Conservation (phyloP, 768 basidiomycete genomes). For the Gloeostereum incarnatum region DNA sequence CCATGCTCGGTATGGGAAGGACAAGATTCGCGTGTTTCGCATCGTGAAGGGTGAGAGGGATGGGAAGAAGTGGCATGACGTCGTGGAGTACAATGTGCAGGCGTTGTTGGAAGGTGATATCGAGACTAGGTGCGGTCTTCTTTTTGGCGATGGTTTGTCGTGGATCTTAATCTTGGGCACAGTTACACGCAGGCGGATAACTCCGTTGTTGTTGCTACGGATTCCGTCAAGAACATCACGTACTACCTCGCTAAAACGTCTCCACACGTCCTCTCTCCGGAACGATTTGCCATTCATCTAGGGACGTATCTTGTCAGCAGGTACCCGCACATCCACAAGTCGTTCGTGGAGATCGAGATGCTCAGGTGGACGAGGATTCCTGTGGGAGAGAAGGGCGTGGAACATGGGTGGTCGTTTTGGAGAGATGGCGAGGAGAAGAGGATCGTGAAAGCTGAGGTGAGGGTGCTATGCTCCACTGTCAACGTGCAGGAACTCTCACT, state of each 20-base stretch:
- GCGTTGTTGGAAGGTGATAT: constrained; percentile 80
- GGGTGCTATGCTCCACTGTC: constrained; percentile 6
- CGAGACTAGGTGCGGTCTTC: constrained; percentile 43
- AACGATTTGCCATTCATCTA: constrained; percentile 82
- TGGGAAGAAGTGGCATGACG: constrained; percentile 51
- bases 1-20: constrained; percentile 76
- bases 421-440: constrained; percentile 90
- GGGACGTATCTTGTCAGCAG: constrained; percentile 75
- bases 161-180: not conserved
- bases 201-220: constrained; percentile 80
- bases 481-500: not conserved
- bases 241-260: constrained; percentile 83
- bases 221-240: constrained; percentile 72
- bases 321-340: constrained; percentile 68
- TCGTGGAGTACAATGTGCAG: constrained; percentile 81
- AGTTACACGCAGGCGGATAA: constrained; percentile 91
- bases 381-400: constrained; percentile 28
- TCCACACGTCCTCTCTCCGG: constrained; percentile 75
- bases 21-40: constrained; percentile 79
- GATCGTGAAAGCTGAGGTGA: constrained; percentile 48
- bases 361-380: constrained; percentile 79
- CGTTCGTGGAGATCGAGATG: constrained; percentile 64
- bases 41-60: constrained; percentile 65
- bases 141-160: not conserved
- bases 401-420: constrained; percentile 74